These are phyloP conservation scores for Curvularia spicifera DNA, from an alignment of 2,329 filamentous ascomycete genomes.

Conservation along the genomic window DNA sequence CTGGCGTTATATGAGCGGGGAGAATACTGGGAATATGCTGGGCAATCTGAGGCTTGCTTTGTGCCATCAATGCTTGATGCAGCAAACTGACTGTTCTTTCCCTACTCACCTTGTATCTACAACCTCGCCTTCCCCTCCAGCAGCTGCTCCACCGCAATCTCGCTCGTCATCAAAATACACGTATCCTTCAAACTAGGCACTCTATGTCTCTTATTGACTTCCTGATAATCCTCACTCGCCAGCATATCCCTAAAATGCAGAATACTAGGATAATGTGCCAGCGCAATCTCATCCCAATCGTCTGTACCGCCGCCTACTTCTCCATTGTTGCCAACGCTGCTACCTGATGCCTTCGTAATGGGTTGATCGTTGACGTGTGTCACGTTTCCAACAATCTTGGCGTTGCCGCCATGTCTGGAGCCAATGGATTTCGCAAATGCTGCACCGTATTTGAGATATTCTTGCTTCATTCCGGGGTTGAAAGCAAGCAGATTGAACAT, in stretches of 20 bases:
- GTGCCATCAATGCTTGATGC: background rate
- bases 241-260: slow-evolving; percentile 68
- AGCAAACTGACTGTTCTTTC: background rate
- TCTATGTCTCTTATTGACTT: slow-evolving; percentile 61
- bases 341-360: slow-evolving; percentile 19
- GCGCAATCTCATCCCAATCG: slow-evolving; percentile 67
- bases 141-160: slow-evolving; percentile 50
- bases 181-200: slow-evolving; percentile 61
- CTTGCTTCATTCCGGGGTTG: slow-evolving; percentile 56
- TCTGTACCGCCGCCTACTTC: slow-evolving; percentile 21
- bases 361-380: slow-evolving; percentile 38
- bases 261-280: slow-evolving; percentile 69
- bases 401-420: slow-evolving; percentile 60
- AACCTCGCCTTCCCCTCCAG: slow-evolving; percentile 18
- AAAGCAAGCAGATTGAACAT: slow-evolving; percentile 71
- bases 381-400: slow-evolving; percentile 68
- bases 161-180: slow-evolving; percentile 61
- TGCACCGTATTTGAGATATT: slow-evolving; percentile 65
- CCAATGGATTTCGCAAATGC: slow-evolving; percentile 60
- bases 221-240: slow-evolving; percentile 63
- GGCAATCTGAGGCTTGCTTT: background rate
- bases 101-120: background rate
- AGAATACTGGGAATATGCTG: background rate
- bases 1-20: background rate
- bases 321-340: background rate